Evolutionary conservation across 2,329 filamentous ascomycete species (phyloP).

Genomic region (Colletotrichum siamense): DNA sequence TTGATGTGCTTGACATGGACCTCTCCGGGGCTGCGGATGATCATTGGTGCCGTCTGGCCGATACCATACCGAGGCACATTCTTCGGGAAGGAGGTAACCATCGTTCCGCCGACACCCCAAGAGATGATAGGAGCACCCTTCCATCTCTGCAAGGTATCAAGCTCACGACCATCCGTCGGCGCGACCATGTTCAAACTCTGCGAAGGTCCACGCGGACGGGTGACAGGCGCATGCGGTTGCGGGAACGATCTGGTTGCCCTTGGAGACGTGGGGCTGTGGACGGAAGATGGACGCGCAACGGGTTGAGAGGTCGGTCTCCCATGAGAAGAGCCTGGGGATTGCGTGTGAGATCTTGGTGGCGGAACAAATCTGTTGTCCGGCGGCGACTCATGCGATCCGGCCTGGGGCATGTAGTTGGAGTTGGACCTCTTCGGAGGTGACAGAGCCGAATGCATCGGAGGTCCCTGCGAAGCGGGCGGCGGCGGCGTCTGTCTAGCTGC

Average conservation of each 20-base stretch:
- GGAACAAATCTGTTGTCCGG: conserved; percentile 52
- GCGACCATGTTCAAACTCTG: conserved; percentile 62
- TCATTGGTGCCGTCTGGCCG: conserved; percentile 74
- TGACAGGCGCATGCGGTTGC: conserved; percentile 32
- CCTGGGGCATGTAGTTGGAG: conserved; percentile 57
- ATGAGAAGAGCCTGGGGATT: conserved; percentile 60
- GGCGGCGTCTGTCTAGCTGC: conserved; percentile 54
- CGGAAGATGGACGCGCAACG: conserved; percentile 59
- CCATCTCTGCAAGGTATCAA: conserved; percentile 88
- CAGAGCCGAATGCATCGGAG: conserved; percentile 45
- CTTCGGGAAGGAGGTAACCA: conserved; percentile 87
- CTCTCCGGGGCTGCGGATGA: conserved; percentile 83
- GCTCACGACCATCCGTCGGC: conserved; percentile 69
- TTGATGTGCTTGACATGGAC: conserved; percentile 80
- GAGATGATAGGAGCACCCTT: conserved; percentile 85
- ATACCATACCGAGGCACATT: conserved; percentile 86
- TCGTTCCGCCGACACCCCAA: conserved; percentile 85
- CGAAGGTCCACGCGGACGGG: conserved; percentile 57
- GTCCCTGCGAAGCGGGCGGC: conserved; percentile 44
- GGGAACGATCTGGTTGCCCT: conserved; percentile 25
- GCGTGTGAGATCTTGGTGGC: conserved; percentile 65
- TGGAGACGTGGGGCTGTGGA: conserved; percentile 50
- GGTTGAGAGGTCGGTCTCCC: conserved; percentile 46
- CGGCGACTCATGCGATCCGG: conserved; percentile 24
- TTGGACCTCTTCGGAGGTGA: conserved; percentile 62